A percentile compares a stretch with the other conserved stretches of the same genome.
These are phyloP conservation scores for Phoenix dactylifera DNA, from an alignment of 176 grass and related monocot genomes.

Conservation along the genomic window DNA sequence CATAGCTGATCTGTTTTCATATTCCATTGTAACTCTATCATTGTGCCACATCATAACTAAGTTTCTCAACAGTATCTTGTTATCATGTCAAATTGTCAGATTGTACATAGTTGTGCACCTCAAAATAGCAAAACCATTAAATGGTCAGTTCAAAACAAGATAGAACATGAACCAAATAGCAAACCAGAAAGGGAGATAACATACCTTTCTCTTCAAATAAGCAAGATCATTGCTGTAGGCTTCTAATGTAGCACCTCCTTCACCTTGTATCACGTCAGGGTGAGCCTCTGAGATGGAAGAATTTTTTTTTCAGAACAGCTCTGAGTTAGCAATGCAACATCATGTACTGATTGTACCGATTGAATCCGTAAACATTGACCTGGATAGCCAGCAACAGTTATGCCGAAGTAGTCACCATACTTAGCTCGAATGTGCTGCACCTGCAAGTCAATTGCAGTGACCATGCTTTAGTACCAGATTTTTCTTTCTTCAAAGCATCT, in stretches of 20 bases:
- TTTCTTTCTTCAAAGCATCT: slow-evolving; percentile 3
- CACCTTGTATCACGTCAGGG: slow-evolving; percentile 62
- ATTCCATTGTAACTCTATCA: too few species aligned
- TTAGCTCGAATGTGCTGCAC: slow-evolving; percentile 60
- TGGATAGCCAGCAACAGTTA: slow-evolving; percentile 89
- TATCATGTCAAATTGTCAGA: too few species aligned
- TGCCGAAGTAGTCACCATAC: slow-evolving; percentile 82
- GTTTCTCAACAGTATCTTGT: too few species aligned
- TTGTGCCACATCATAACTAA: too few species aligned
- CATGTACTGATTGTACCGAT: background rate
- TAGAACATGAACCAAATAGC: slow-evolving; percentile 12
- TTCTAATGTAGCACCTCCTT: slow-evolving; percentile 57
- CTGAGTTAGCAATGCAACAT: too few species aligned
- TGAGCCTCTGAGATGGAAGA: slow-evolving; percentile 62
- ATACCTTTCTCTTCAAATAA: slow-evolving; percentile 85
- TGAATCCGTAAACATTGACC: slow-evolving; percentile 28
- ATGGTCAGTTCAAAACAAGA: background rate
- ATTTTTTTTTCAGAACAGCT: too few species aligned
- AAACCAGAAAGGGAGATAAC: too few species aligned
- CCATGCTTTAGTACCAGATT: slow-evolving; percentile 6
- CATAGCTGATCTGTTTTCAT: too few species aligned
- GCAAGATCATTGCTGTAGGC: slow-evolving; percentile 69
- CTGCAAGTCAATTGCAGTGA: slow-evolving; percentile 36
- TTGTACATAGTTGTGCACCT: too few species aligned
- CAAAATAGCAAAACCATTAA: too few species aligned